phyloP scores from a whole-genome alignment of 108 stramenopile species.

The Pseudonitzschia multistriata region DNA sequence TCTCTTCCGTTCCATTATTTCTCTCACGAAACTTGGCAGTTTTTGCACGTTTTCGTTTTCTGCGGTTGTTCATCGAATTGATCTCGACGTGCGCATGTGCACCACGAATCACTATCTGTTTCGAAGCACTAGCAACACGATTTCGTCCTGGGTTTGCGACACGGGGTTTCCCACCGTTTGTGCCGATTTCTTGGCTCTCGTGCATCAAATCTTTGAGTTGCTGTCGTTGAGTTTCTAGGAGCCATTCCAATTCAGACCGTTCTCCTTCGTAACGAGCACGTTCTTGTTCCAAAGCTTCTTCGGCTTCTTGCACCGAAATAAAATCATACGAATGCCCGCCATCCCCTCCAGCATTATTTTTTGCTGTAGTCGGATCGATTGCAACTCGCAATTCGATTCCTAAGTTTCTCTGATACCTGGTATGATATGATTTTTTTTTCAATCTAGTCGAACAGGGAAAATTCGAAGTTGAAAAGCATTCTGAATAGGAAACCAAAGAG shows the following conservation, averaged over 20 bases:
- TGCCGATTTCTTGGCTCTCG: neutral
- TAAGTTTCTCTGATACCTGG: neutral
- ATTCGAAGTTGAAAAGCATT: conserved; percentile 1
- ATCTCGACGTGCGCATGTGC: neutral
- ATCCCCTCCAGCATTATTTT: neutral
- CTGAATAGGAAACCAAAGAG: neutral
- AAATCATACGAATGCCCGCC: conserved; percentile 8
- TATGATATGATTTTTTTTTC: neutral
- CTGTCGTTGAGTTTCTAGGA: conserved; percentile 7
- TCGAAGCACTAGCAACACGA: neutral
- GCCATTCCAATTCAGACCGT: conserved; percentile 1
- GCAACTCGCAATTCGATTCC: neutral
- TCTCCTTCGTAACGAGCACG: conserved; percentile 12
- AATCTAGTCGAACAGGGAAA: neutral
- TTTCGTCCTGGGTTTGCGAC: neutral
- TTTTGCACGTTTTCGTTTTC: neutral
- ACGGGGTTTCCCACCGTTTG: neutral
- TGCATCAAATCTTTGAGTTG: conserved; percentile 7
- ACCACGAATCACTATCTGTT: neutral
- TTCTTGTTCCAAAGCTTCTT: conserved; percentile 13
- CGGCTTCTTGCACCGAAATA: conserved; percentile 18
- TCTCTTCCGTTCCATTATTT: neutral
- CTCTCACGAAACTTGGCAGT: neutral
- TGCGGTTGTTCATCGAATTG: neutral
- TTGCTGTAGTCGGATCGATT: conserved; percentile 1